Base-by-base conservation (phyloP, 176 grass and related monocot species). In the Aegilops speltoides region DNA sequence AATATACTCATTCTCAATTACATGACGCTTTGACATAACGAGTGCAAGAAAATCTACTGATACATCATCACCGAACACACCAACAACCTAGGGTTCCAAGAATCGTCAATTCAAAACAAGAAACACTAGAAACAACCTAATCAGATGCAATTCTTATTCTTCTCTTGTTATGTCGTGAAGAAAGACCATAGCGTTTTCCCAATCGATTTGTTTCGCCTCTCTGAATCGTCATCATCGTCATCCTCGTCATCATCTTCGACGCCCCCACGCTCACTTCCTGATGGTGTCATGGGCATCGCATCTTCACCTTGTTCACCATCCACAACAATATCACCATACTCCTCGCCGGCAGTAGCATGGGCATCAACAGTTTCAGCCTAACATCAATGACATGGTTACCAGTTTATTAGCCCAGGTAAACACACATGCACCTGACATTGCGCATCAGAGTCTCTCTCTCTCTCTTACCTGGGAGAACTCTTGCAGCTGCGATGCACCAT, bases 101-200 rank as follows among this genome's bases (percentile, higher is more conserved):
- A 95, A 92, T 83, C 80, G 92, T 65, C 71, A 95, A 90, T 95
- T 64, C 22, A 31, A 88, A 74, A 79, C 59, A 82, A 68, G 85
- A 85, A 84, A 89, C 83, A 62, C 87, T 86, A 86, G 68, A 82
- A 87, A 83, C 41, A 85, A 88, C 40, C 76, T 89, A 89, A 64
- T 68, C 75, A 62, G 64, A 22, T 36, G 61, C 41, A 46, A 46
- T 46, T 23, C 37, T 64, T 32, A 84, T 64, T 80, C 73, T 85
- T 46, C 89, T 64, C 46, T 68, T 64, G 70, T 88, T 84, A 98
- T 91, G 94, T 94, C 15, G 97, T 96, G 82, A 98, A 92, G 90
- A 98, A 98, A 84, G 92, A 91, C 97, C 97, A 96, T 43, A 99
- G 50, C 36, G 94, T 93, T 80, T 96, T 99, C 71, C 94, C 78